A percentile compares a stretch with the other conserved stretches of the same genome.
These are phyloP conservation scores for Capronia americana DNA, from an alignment of 2,329 filamentous ascomycete genomes.

Conservation along the genomic window DNA sequence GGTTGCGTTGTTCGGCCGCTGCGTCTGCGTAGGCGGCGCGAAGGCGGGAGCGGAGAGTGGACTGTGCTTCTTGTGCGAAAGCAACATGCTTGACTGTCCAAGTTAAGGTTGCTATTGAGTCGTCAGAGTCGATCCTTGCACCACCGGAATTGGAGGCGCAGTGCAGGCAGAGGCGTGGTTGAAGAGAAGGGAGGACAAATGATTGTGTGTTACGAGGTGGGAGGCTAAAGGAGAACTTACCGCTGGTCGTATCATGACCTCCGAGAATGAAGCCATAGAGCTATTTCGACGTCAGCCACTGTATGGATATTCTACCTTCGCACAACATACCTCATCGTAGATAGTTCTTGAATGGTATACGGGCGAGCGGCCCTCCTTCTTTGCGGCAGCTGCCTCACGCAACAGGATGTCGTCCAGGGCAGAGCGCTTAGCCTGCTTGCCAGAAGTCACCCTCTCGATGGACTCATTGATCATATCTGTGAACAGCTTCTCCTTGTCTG, in stretches of 20 bases:
- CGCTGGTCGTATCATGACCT: conserved; percentile 54
- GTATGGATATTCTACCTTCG: conserved; percentile 31
- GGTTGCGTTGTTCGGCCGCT: conserved; percentile 34
- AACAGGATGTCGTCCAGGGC: conserved; percentile 48
- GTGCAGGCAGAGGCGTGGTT: neutral
- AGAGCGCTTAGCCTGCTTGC: conserved; percentile 43
- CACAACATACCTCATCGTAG: conserved; percentile 41
- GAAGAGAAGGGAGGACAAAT: neutral
- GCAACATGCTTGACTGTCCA: conserved; percentile 53
- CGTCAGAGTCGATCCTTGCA: neutral
- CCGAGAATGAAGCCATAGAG: conserved; percentile 48
- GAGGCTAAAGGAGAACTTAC: neutral
- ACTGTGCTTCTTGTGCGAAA: conserved; percentile 45
- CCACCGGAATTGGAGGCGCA: neutral
- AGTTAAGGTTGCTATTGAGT: conserved; percentile 46
- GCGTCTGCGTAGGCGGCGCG: conserved; percentile 41
- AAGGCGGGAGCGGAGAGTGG: conserved; percentile 45
- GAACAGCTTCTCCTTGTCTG: conserved; percentile 38
- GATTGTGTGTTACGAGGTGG: neutral
- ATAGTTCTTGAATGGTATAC: conserved; percentile 39
- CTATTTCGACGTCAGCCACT: conserved; percentile 27
- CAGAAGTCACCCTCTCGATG: conserved; percentile 30
- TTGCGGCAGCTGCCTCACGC: conserved; percentile 44
- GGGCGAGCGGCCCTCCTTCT: conserved; percentile 44
- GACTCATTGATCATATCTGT: conserved; percentile 35